Conservation (phyloP, 1,284 basidiomycete genomes). For the Puccinia hordei region DNA sequence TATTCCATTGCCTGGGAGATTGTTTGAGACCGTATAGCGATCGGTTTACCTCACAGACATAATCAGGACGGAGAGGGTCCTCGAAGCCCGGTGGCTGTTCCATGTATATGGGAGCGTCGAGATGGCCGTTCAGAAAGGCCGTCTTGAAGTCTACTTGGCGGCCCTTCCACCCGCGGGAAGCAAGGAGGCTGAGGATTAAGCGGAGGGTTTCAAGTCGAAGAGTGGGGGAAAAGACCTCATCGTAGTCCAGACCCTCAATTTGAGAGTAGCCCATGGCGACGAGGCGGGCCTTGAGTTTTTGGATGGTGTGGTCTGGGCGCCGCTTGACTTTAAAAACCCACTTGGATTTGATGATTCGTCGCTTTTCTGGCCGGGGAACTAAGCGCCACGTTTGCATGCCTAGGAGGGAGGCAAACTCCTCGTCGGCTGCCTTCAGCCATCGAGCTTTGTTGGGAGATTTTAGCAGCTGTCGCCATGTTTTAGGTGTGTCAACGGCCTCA, state of each 20-base stretch:
- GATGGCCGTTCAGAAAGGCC: slow-evolving; percentile 13
- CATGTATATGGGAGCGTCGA: background rate
- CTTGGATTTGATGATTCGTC: background rate
- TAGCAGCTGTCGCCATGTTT: too few relatives aligned
- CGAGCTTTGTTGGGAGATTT: background rate
- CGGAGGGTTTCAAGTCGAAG: background rate
- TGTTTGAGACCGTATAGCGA: slow-evolving; percentile 15
- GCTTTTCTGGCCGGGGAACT: background rate
- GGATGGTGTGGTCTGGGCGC: background rate
- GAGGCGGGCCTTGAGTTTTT: background rate
- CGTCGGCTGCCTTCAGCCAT: background rate
- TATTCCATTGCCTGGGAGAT: slow-evolving; percentile 1
- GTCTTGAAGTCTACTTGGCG: background rate
- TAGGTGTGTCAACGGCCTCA: too few relatives aligned
- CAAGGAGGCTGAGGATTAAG: background rate
- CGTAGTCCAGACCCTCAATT: background rate
- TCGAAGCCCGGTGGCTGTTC: background rate
- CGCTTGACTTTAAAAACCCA: slow-evolving; percentile 7
- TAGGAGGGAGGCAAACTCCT: background rate
- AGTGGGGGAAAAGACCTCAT: slow-evolving; percentile 13
- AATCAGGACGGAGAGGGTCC: background rate
- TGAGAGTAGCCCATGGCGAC: background rate
- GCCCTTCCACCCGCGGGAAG: background rate
- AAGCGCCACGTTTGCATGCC: background rate
- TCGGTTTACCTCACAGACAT: background rate